A percentile compares a stretch with the other conserved stretches of the same genome.
Evolutionary conservation across 1,284 basidiomycete species (phyloP).

Genomic region (Psilocybe mexicana): DNA sequence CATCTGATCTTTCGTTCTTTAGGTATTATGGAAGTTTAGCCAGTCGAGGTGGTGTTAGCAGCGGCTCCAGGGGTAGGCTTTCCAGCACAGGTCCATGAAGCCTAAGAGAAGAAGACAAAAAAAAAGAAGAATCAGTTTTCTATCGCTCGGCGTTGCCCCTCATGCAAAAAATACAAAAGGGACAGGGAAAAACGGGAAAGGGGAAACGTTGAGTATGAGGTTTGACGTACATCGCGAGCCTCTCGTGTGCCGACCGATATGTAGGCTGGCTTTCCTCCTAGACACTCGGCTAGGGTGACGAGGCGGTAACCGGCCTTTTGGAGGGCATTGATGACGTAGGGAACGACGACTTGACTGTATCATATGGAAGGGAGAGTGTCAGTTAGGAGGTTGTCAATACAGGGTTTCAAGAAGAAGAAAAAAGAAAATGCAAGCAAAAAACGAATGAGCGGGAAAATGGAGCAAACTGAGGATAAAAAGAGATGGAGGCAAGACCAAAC

Average conservation of each 20-base stretch:
- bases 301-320: conserved; percentile 38
- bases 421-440: background rate
- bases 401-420: background rate
- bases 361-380: background rate
- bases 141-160: no score
- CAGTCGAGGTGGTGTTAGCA: no score
- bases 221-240: conserved; percentile 21
- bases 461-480: no score
- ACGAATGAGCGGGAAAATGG: background rate
- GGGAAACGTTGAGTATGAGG: no score
- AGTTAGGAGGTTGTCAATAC: background rate
- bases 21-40: no score
- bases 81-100: conserved; percentile 12
- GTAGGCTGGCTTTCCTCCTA: conserved; percentile 37
- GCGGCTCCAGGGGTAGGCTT: background rate
- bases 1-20: no score
- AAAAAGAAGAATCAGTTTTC: no score
- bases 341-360: conserved; percentile 33
- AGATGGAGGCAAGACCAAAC: no score
- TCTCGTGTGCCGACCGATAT: conserved; percentile 26
- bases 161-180: no score
- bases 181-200: background rate
- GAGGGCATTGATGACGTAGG: conserved; percentile 33
- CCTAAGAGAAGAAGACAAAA: background rate
- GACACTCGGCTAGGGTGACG: conserved; percentile 47